These are phyloP conservation scores for Tuber melanosporum DNA, from an alignment of 495 filamentous ascomycete genomes.

Conservation along the genomic window DNA sequence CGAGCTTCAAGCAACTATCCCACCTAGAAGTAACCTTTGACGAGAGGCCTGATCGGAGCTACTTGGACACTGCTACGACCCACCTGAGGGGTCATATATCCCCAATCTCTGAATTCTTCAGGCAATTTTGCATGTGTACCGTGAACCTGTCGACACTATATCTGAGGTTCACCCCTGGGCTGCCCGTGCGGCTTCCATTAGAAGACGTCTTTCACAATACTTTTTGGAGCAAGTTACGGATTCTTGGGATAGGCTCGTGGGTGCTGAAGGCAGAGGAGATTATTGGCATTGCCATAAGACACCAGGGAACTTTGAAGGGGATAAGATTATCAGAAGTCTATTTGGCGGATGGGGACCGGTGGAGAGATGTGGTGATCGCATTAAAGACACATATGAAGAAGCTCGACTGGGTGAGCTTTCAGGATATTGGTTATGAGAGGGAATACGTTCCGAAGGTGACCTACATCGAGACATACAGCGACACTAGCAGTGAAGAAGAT, in stretches of 20 bases:
- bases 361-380: slow-evolving; percentile 37
- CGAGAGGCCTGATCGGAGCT: slow-evolving; percentile 38
- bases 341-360: slow-evolving; percentile 35
- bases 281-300: slow-evolving; percentile 35
- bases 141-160: slow-evolving; percentile 38
- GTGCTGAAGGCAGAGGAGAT: slow-evolving; percentile 37
- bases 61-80: slow-evolving; percentile 36
- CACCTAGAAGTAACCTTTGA: slow-evolving; percentile 41
- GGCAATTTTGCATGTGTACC: slow-evolving; percentile 32
- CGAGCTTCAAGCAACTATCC: slow-evolving; percentile 35
- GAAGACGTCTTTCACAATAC: slow-evolving; percentile 39
- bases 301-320: slow-evolving; percentile 35
- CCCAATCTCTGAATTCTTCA: slow-evolving; percentile 38
- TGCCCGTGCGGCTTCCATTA: slow-evolving; percentile 39
- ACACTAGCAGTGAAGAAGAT: slow-evolving; percentile 39
- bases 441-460: slow-evolving; percentile 35
- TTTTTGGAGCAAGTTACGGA: slow-evolving; percentile 36
- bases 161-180: slow-evolving; percentile 38
- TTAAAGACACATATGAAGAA: slow-evolving; percentile 30
- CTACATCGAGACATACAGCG: slow-evolving; percentile 41
- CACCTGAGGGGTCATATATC: slow-evolving; percentile 39
- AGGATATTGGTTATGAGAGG: slow-evolving; percentile 37
- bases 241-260: slow-evolving; percentile 41
- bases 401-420: slow-evolving; percentile 38
- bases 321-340: slow-evolving; percentile 38